Conservation (phyloP, 345 rosid genomes). For the Iberis pinnata region DNA sequence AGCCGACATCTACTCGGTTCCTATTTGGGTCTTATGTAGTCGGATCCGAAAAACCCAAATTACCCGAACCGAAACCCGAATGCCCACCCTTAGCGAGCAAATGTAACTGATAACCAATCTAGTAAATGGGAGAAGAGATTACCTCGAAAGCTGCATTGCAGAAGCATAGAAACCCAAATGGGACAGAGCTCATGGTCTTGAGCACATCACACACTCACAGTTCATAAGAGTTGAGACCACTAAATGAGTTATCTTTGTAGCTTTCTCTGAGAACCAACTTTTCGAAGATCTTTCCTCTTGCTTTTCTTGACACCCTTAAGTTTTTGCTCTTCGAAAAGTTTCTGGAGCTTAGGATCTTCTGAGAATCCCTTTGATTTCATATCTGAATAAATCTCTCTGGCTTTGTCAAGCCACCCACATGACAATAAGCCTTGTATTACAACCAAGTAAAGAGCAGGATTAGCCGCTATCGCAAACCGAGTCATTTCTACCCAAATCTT, state of each 20-base stretch:
- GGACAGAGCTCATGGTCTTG: not conserved
- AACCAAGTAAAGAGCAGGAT: conserved; percentile 38
- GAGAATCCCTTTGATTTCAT: conserved; percentile 59
- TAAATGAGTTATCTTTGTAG: conserved; percentile 12
- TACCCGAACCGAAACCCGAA: no score
- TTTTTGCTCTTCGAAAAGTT: conserved; percentile 39
- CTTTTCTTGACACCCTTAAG: conserved; percentile 18
- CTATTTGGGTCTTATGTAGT: no score
- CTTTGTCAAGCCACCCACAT: conserved; percentile 50
- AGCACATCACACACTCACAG: conserved; percentile 7
- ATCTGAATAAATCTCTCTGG: conserved; percentile 53
- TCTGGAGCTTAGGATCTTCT: conserved; percentile 69
- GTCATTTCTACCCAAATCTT: conserved; percentile 69
- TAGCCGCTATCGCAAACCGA: conserved; percentile 42
- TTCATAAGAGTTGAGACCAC: conserved; percentile 3
- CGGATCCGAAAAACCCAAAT: no score
- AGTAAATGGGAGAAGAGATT: conserved; percentile 2
- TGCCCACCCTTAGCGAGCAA: no score
- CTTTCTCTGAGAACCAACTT: conserved; percentile 17
- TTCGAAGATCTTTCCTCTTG: conserved; percentile 18
- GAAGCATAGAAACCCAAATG: conserved; percentile 7
- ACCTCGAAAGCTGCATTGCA: conserved; percentile 5
- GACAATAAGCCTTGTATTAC: conserved; percentile 52
- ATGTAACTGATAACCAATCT: no score
- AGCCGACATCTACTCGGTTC: no score